Conservation (phyloP, 208 protist species). For the Leishmania lainsoni region DNA sequence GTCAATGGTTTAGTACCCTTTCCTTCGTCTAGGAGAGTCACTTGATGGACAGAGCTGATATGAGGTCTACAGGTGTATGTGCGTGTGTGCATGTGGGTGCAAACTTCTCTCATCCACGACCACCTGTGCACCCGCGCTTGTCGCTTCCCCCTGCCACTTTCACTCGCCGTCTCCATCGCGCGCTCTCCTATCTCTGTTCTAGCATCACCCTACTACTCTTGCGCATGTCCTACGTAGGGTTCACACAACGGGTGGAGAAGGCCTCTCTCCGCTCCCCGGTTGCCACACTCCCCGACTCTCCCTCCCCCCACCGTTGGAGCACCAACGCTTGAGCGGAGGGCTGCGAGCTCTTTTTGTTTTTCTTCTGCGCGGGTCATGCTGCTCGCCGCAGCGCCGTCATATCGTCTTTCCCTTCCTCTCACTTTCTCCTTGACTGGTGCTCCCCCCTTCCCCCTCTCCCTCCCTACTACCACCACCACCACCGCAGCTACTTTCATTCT, state of each 20-base stretch:
- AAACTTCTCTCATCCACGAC: background rate
- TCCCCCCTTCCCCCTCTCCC: too few species aligned
- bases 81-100: background rate
- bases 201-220: background rate
- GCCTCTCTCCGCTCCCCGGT: background rate
- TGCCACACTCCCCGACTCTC: background rate
- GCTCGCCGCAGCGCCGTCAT: background rate
- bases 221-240: background rate
- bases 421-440: background rate
- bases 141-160: background rate
- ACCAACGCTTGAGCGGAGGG: background rate
- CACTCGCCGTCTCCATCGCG: background rate
- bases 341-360: background rate
- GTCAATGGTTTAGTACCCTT: background rate
- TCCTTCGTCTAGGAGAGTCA: background rate
- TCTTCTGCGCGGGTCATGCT: background rate
- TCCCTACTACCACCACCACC: background rate
- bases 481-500: background rate
- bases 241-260: background rate
- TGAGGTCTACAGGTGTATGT: background rate
- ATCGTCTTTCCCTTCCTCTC: background rate
- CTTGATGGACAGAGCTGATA: background rate
- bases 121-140: background rate
- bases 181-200: background rate
- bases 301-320: background rate